Evolutionary conservation across 2,329 filamentous ascomycete genomes (phyloP).

Genomic region (Aquanectria penicillioides): DNA sequence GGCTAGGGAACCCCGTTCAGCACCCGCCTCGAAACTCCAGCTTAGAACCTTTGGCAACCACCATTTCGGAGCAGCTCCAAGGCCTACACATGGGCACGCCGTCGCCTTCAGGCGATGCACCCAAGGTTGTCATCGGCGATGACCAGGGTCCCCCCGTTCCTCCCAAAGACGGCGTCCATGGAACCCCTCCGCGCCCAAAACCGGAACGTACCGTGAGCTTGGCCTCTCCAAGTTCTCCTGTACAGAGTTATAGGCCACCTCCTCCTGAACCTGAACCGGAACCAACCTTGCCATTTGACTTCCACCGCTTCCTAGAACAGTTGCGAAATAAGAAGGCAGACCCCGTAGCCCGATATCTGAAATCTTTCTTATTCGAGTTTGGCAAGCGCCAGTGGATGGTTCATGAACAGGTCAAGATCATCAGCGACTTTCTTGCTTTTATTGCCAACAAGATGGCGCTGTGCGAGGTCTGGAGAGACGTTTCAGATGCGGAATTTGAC

Average conservation of each 20-base stretch:
- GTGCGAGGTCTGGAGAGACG: slow-evolving; percentile 95
- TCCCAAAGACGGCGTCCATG: slow-evolving; percentile 65
- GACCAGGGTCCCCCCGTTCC: slow-evolving; percentile 67
- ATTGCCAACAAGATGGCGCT: slow-evolving; percentile 98
- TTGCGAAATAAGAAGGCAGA: slow-evolving; percentile 97
- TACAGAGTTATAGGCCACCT: slow-evolving; percentile 69
- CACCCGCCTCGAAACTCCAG: slow-evolving; percentile 90
- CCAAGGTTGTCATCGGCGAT: slow-evolving; percentile 51
- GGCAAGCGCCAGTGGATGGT: slow-evolving; percentile 99
- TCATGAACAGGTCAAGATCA: slow-evolving; percentile 99
- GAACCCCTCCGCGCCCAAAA: slow-evolving; percentile 48
- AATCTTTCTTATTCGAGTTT: slow-evolving; percentile 94
- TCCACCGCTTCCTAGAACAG: slow-evolving; percentile 96
- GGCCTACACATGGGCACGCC: slow-evolving; percentile 52
- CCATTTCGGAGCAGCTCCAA: slow-evolving; percentile 58
- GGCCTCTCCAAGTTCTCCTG: slow-evolving; percentile 56
- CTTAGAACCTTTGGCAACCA: slow-evolving; percentile 74
- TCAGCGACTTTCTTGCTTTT: slow-evolving; percentile 94
- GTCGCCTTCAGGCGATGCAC: slow-evolving; percentile 50
- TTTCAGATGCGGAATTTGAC: slow-evolving; percentile 97
- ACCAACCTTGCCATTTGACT: slow-evolving; percentile 90
- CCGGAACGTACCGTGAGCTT: slow-evolving; percentile 50
- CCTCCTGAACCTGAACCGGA: slow-evolving; percentile 82
- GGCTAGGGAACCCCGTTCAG: slow-evolving; percentile 71
- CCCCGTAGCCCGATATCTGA: slow-evolving; percentile 93